phyloP scores from a whole-genome alignment of 2,329 filamentous ascomycete genomes.

The Allantophomopsis cytisporea region DNA sequence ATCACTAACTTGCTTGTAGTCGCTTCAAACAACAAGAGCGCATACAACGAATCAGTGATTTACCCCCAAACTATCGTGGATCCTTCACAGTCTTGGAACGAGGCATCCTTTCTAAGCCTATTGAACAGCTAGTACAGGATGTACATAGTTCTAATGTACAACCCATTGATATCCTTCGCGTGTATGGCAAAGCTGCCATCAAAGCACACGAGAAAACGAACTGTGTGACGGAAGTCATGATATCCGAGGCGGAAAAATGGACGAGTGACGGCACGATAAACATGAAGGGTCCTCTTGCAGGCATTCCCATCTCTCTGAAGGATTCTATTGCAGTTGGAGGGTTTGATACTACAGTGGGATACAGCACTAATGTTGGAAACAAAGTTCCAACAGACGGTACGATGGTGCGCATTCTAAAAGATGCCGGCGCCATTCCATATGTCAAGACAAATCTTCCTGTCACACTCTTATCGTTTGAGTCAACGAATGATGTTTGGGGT shows the following conservation, averaged over 20 bases:
- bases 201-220: constrained; percentile 80
- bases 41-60: constrained; percentile 48
- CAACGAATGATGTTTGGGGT: constrained; percentile 61
- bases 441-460: constrained; percentile 87
- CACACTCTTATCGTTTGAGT: constrained; percentile 33
- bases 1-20: constrained; percentile 31
- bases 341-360: constrained; percentile 75
- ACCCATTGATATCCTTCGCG: constrained; percentile 62
- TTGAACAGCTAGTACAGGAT: constrained; percentile 64
- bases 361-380: constrained; percentile 59
- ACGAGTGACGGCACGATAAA: constrained; percentile 43
- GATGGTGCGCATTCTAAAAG: constrained; percentile 65
- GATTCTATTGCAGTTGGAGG: constrained; percentile 68
- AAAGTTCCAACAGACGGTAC: constrained; percentile 59
- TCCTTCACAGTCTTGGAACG: constrained; percentile 52
- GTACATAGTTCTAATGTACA: constrained; percentile 56
- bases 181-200: constrained; percentile 78
- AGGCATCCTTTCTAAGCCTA: constrained; percentile 56
- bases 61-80: constrained; percentile 51
- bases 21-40: constrained; percentile 70
- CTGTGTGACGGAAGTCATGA: constrained; percentile 76
- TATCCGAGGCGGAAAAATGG: constrained; percentile 69
- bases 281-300: constrained; percentile 68
- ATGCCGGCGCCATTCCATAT: constrained; percentile 79
- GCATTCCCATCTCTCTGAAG: constrained; percentile 78